Base-by-base conservation (phyloP, 2,329 filamentous ascomycete species). In the Emergomyces orientalis region DNA sequence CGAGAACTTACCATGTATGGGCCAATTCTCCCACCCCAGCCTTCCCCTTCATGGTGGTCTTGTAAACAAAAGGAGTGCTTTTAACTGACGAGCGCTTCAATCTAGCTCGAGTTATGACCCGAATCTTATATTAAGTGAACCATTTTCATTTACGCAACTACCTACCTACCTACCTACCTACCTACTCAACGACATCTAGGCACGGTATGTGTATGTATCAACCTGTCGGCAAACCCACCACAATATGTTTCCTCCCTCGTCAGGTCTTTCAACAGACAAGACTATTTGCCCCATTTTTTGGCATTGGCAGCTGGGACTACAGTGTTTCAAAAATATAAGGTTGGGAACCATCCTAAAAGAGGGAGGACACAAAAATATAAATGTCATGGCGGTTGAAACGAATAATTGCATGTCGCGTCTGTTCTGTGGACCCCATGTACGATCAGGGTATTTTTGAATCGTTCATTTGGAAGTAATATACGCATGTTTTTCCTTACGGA, bases 1-100 rank as follows among this genome's bases (percentile, higher is more conserved):
- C 47, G 91, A 97, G 75, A 84, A 83, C 64, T 82, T 97, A 66
- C 86, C 82, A 77, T 92, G 89, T 90, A 83, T 81, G 88, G 79
- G 27, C 17, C 49, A 58, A 41, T 43, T 51, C 5, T 4, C 47
- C 14, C 22, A n/a, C 45, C 54, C 45, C 56, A 5, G 11, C 13
- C 45, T 47, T 34, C 30, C 7, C 51, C 6, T 2, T 37, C 17
- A 34, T 51, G 47, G 14, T 30, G 22, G 4, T 51, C 9, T 51
- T 27, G 30, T 39, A n/a, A 37, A 57, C 39, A 63, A 30, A 45
- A 58, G 34, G 14, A 41, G 11, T 58, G 34, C n/a, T 3, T 43
- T 52, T 43, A 22, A 11, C 61, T 39, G n/a, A 27, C 66, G 57
- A 65, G 69, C 62, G 69, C 47, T 37, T 41, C 22, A 19, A 9